Evolutionary conservation across 352 stramenopile genomes (phyloP).

Genomic region (Globisporangium viniferum): DNA sequence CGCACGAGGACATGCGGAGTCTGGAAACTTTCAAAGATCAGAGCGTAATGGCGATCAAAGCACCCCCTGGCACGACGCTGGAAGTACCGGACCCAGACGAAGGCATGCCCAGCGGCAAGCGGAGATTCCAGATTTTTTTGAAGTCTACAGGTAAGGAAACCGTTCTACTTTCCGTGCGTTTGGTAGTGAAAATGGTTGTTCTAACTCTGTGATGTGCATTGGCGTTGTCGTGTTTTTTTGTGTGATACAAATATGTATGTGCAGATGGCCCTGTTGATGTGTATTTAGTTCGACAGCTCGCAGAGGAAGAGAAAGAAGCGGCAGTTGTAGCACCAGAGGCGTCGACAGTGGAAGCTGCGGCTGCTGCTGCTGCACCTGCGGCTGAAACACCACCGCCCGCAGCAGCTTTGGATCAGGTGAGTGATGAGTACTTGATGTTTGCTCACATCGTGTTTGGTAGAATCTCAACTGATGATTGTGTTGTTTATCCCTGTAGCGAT

Average conservation of each 20-base stretch:
- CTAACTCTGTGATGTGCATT: background rate
- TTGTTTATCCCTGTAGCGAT: slow-evolving; percentile 38
- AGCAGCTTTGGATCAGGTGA: slow-evolving; percentile 57
- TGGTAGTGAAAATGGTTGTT: background rate
- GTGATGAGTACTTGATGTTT: background rate
- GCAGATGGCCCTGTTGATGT: slow-evolving; percentile 87
- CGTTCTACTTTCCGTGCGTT: background rate
- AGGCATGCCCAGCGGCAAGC: slow-evolving; percentile 85
- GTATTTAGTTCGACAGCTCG: slow-evolving; percentile 79
- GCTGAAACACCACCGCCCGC: slow-evolving; percentile 22
- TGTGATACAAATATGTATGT: background rate
- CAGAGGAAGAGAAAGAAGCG: slow-evolving; percentile 34
- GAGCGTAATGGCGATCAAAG: slow-evolving; percentile 94
- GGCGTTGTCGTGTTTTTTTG: too few species aligned
- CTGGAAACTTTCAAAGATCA: slow-evolving; percentile 85
- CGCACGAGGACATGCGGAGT: slow-evolving; percentile 85
- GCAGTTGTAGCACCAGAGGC: slow-evolving; percentile 9
- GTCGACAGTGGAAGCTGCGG: background rate
- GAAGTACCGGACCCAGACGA: slow-evolving; percentile 94
- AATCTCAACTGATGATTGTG: background rate
- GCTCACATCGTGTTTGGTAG: background rate
- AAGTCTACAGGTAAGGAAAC: slow-evolving; percentile 69
- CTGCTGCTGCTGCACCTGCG: slow-evolving; percentile 17
- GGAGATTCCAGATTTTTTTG: slow-evolving; percentile 94
- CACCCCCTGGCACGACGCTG: slow-evolving; percentile 90